phyloP scores from a whole-genome alignment of 306 rosid genomes.

The Rosa chinensis region DNA sequence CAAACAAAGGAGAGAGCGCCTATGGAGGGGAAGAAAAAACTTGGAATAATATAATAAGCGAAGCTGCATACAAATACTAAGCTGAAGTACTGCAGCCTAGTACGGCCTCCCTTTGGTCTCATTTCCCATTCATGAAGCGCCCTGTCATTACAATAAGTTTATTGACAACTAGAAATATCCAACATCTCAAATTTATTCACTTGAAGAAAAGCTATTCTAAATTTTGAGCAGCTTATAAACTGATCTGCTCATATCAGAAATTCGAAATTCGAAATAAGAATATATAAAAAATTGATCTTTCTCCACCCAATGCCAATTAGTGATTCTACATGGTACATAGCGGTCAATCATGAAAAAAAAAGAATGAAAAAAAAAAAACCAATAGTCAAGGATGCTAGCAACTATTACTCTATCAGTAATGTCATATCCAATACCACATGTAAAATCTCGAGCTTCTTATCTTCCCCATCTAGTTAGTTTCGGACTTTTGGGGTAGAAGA shows the following conservation, averaged over 20 bases:
- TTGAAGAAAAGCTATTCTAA: neutral
- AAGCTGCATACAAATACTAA: conserved; percentile 33
- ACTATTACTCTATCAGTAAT: no score
- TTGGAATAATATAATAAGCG: conserved; percentile 38
- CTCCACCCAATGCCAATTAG: neutral
- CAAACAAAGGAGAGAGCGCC: conserved; percentile 29
- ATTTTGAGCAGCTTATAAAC: neutral
- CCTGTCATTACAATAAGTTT: conserved; percentile 22
- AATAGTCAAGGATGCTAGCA: neutral
- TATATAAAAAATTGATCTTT: neutral
- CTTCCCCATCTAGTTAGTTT: neutral
- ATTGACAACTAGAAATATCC: neutral
- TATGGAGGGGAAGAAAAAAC: conserved; percentile 36
- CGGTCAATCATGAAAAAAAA: no score
- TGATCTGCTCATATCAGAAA: neutral
- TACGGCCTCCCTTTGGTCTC: conserved; percentile 38
- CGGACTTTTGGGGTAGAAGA: neutral
- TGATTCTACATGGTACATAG: no score
- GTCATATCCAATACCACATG: neutral
- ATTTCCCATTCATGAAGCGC: conserved; percentile 42
- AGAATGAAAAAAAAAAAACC: no score
- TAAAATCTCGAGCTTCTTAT: neutral
- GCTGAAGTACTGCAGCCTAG: conserved; percentile 40
- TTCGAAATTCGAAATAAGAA: no score
- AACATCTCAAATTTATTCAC: neutral